A percentile compares a stretch with the other conserved stretches of the same genome.
phyloP scores from a whole-genome alignment of 805 yeast genomes.

The Ogataea paraovalis region DNA sequence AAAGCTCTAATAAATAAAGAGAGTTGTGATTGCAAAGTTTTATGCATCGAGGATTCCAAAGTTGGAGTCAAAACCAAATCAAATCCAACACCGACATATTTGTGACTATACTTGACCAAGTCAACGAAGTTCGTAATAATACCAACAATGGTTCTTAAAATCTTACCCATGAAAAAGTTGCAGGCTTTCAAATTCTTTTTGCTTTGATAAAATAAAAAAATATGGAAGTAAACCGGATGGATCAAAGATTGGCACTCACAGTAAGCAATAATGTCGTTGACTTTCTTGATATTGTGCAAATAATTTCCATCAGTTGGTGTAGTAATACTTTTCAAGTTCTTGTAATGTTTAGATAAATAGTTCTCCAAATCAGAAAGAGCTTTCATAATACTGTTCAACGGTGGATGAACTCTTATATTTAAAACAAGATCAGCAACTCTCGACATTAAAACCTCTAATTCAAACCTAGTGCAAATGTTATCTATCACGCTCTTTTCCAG shows the following conservation, averaged over 20 bases:
- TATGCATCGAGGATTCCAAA: slow-evolving; percentile 37
- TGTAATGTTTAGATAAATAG: slow-evolving; percentile 30
- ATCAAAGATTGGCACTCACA: slow-evolving; percentile 31
- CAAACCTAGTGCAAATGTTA: slow-evolving; percentile 28
- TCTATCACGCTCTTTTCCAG: slow-evolving; percentile 41
- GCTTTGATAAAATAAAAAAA: slow-evolving; percentile 38
- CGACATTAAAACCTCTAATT: slow-evolving; percentile 29
- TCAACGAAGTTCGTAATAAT: slow-evolving; percentile 35
- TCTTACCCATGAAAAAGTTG: slow-evolving; percentile 35
- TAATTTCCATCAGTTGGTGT: slow-evolving; percentile 20
- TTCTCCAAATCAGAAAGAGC: slow-evolving; percentile 36
- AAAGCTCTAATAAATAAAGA: slow-evolving; percentile 28
- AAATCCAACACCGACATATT: slow-evolving; percentile 33
- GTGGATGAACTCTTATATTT: slow-evolving; percentile 36
- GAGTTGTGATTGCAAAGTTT: slow-evolving; percentile 29
- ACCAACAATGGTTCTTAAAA: slow-evolving; percentile 29
- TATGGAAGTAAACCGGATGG: slow-evolving; percentile 38
- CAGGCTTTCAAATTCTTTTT: slow-evolving; percentile 32
- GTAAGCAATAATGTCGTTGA: slow-evolving; percentile 20
- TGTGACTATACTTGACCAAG: slow-evolving; percentile 29
- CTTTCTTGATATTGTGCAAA: slow-evolving; percentile 21
- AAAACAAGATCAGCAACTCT: slow-evolving; percentile 36
- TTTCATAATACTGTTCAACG: slow-evolving; percentile 35
- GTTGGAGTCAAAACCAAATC: slow-evolving; percentile 37
- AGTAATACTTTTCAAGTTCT: slow-evolving; percentile 26